phyloP scores from a whole-genome alignment of 2,329 filamentous ascomycete genomes.

The Penicillium polonicum region DNA sequence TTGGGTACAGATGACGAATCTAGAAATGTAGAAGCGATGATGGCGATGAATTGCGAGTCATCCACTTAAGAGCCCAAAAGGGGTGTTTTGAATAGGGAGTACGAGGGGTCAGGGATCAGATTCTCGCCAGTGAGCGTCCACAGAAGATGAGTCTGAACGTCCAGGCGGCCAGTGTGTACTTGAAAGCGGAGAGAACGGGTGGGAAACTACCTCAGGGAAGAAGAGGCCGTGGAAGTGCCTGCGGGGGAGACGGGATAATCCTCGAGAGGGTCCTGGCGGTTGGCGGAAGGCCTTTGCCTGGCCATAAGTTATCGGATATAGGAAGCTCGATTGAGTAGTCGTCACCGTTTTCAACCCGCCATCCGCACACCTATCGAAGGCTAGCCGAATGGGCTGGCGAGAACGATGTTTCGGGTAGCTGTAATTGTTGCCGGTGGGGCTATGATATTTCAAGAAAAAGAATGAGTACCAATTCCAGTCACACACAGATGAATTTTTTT shows the following conservation, averaged over 20 bases:
- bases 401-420: slow-evolving; percentile 7
- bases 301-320: slow-evolving; percentile 46
- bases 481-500: not conserved
- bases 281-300: slow-evolving; percentile 46
- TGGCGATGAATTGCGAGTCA: not conserved
- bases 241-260: slow-evolving; percentile 37
- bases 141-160: not conserved
- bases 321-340: slow-evolving; percentile 33
- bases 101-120: not conserved
- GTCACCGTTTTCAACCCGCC: slow-evolving; percentile 43
- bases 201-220: slow-evolving; percentile 40
- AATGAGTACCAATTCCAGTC: not conserved
- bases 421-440: slow-evolving; percentile 2
- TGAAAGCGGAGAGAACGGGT: slow-evolving; percentile 17
- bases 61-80: not conserved
- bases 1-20: slow-evolving; percentile 11
- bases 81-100: not conserved
- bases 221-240: slow-evolving; percentile 30
- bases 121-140: not conserved
- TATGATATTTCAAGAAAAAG: slow-evolving; percentile 1
- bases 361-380: slow-evolving; percentile 35
- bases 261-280: slow-evolving; percentile 46
- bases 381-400: slow-evolving; percentile 14
- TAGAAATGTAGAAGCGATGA: not conserved
- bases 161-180: not conserved